Evolutionary conservation across 176 grass and related monocot species (phyloP).

Genomic region (bread wheat (Triticum aestivum)): DNA sequence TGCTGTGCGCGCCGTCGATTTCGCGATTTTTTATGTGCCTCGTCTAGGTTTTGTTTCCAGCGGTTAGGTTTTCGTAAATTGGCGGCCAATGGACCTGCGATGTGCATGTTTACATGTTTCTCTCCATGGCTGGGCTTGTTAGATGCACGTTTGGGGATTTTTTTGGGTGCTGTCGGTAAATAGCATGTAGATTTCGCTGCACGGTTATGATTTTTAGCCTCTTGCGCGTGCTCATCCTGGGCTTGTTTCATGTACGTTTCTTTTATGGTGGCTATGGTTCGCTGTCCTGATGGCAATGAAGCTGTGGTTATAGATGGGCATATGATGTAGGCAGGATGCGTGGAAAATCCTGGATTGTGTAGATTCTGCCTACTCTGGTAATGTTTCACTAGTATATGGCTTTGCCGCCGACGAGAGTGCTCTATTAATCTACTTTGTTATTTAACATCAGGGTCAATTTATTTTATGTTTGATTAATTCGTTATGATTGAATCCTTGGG

Average conservation of each 20-base stretch:
- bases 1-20: neutral
- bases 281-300: neutral
- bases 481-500: slow-evolving; percentile 3
- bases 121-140: neutral
- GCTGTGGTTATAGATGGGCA: neutral
- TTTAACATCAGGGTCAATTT: neutral
- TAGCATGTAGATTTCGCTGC: neutral
- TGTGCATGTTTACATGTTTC: neutral
- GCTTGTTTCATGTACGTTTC: neutral
- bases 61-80: neutral
- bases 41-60: neutral
- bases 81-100: neutral
- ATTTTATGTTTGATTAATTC: neutral
- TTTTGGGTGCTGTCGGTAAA: neutral
- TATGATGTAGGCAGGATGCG: neutral
- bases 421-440: neutral
- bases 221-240: neutral
- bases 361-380: neutral
- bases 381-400: neutral
- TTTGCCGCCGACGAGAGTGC: neutral
- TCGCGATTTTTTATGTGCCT: neutral
- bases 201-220: neutral
- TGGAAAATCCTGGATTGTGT: neutral
- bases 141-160: neutral
- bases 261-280: neutral